phyloP scores from a whole-genome alignment of 768 basidiomycete genomes.

The Tylopilus plumbeoviolaceoides region DNA sequence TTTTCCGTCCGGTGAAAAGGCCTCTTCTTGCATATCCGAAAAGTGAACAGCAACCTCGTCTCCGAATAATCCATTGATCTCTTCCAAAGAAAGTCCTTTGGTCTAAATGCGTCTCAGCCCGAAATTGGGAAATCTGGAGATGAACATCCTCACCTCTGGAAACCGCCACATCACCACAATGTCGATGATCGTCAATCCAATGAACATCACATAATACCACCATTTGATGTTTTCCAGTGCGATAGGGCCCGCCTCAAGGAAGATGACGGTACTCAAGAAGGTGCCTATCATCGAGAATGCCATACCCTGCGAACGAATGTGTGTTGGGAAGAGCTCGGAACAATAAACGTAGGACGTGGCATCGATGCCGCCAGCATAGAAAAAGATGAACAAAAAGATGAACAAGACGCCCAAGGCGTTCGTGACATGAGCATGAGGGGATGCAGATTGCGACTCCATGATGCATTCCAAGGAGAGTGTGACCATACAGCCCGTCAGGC shows the following conservation, averaged over 20 bases:
- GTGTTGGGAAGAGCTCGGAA: slow-evolving; percentile 2
- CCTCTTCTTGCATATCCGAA: too few species aligned
- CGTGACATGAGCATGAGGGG: background rate
- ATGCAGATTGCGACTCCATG: background rate
- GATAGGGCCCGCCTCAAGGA: background rate
- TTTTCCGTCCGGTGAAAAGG: background rate
- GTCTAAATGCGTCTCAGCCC: background rate
- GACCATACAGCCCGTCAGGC: background rate
- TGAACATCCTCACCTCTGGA: background rate
- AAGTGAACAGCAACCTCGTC: too few species aligned
- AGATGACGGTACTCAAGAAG: background rate
- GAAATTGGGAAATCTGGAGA: background rate
- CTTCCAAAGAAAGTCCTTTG: too few species aligned
- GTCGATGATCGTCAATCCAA: background rate
- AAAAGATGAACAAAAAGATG: background rate
- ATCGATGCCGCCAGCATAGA: background rate
- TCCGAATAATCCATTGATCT: too few species aligned
- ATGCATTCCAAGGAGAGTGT: background rate
- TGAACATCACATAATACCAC: background rate
- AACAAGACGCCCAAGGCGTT: background rate
- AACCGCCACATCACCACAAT: background rate
- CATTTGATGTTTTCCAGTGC: background rate
- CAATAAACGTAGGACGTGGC: background rate
- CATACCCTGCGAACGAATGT: background rate
- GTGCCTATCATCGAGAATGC: background rate